Evolutionary conservation across 106 monocot species (phyloP).

Genomic region (Gastrodia elata): DNA sequence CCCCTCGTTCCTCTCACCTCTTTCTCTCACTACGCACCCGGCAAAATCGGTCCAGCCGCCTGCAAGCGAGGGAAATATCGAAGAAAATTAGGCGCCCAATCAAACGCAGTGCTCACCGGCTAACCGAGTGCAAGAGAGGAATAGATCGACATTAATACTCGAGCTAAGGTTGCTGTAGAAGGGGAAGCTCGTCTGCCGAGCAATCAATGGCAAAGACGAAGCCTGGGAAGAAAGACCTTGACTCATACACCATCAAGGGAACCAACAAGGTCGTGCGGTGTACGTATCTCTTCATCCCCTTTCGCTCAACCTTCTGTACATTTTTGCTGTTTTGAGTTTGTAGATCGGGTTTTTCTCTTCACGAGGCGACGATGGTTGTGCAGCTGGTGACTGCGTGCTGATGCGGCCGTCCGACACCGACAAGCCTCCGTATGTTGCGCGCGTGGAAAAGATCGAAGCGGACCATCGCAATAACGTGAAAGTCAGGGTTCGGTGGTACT

Average conservation of each 20-base stretch:
- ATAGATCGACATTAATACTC: neutral
- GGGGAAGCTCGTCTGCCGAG: neutral
- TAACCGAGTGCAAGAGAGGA: neutral
- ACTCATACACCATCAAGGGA: conserved; percentile 29
- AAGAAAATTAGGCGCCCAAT: neutral
- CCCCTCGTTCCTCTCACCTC: neutral
- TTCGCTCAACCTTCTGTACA: neutral
- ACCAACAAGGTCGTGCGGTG: conserved; percentile 27
- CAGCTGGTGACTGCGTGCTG: conserved; percentile 27
- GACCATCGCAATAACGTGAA: conserved; percentile 26
- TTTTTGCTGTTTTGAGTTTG: neutral
- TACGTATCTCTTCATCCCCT: neutral
- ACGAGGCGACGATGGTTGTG: neutral
- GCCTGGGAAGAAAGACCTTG: conserved; percentile 22
- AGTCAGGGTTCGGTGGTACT: conserved; percentile 25
- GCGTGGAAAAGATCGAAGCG: conserved; percentile 22
- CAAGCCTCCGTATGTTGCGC: conserved; percentile 23
- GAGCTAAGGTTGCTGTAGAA: neutral
- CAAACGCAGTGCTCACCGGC: neutral
- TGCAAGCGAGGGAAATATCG: neutral
- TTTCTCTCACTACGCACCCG: neutral
- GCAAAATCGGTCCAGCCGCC: neutral
- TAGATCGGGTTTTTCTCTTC: neutral
- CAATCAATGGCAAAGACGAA: conserved; percentile 24
- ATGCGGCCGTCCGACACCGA: conserved; percentile 28